Evolutionary conservation across 2,329 filamentous ascomycete species (phyloP).

Genomic region (Trematosphaeria pertusa): DNA sequence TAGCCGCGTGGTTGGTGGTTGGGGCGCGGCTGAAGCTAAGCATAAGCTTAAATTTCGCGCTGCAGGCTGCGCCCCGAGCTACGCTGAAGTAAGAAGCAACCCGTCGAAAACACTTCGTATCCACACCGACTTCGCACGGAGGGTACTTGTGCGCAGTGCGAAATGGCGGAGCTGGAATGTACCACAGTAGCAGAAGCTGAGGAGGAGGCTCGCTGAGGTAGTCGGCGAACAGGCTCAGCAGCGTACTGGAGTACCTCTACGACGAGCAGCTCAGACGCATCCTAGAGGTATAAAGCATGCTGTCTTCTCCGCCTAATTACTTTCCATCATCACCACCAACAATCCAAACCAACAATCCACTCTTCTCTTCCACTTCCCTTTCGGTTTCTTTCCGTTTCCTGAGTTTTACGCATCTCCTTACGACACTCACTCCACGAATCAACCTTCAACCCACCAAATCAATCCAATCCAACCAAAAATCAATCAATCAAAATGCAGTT

Average conservation of each 20-base stretch:
- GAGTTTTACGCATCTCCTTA: neutral
- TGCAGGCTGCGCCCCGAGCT: neutral
- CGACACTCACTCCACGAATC: neutral
- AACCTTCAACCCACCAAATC: neutral
- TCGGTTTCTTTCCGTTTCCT: neutral
- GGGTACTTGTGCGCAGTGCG: neutral
- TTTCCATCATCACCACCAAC: neutral
- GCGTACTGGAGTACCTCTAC: neutral
- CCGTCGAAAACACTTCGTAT: neutral
- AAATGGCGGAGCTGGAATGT: slow-evolving; percentile 1
- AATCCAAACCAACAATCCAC: neutral
- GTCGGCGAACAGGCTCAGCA: neutral
- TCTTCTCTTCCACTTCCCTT: neutral
- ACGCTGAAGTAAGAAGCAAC: neutral
- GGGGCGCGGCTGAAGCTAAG: too few relatives aligned
- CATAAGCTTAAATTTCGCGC: too few relatives aligned
- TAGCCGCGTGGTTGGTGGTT: too few relatives aligned
- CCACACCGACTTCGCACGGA: neutral
- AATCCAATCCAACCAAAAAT: slow-evolving; percentile 1
- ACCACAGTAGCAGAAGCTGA: neutral
- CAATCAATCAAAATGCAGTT: slow-evolving; percentile 16
- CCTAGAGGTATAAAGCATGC: slow-evolving; percentile 1
- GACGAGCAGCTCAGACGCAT: neutral
- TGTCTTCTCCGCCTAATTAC: neutral
- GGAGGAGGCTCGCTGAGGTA: neutral